Evolutionary conservation across 1,139 yeast species (phyloP).

Genomic region (Nakaseomyces nivariensis): DNA sequence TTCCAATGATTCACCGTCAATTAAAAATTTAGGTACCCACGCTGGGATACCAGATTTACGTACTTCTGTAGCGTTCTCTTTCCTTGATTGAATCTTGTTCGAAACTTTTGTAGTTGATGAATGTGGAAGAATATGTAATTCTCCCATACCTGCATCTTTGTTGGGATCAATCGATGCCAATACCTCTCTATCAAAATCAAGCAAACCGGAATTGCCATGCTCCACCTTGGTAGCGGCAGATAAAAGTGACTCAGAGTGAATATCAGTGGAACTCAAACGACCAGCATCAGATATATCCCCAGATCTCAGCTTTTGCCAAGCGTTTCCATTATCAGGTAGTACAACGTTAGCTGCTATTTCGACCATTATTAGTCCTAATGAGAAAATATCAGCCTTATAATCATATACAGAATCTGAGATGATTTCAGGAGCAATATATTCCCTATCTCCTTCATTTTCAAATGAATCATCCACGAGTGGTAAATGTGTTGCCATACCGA

Average conservation of each 20-base stretch:
- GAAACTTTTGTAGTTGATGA: slow-evolving; percentile 9
- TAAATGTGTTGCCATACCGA: slow-evolving; percentile 58
- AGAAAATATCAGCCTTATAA: slow-evolving; percentile 89
- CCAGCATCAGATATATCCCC: slow-evolving; percentile 98
- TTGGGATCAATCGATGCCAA: not conserved
- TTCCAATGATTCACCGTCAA: slow-evolving; percentile 70
- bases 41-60: slow-evolving; percentile 36
- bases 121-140: not conserved
- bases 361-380: slow-evolving; percentile 82
- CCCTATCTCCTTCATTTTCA: slow-evolving; percentile 95
- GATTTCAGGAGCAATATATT: slow-evolving; percentile 95
- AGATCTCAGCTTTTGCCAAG: slow-evolving; percentile 92
- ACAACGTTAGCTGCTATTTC: slow-evolving; percentile 95
- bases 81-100: slow-evolving; percentile 21
- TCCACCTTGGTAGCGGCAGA: slow-evolving; percentile 22
- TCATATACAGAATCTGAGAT: slow-evolving; percentile 74
- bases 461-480: slow-evolving; percentile 38
- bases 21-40: slow-evolving; percentile 82
- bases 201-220: slow-evolving; percentile 14
- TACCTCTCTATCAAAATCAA: slow-evolving; percentile 15
- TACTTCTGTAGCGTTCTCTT: slow-evolving; percentile 5
- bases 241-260: slow-evolving; percentile 30
- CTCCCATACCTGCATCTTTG: not conserved
- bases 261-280: slow-evolving; percentile 60
- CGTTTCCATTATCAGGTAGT: slow-evolving; percentile 90